Conservation (phyloP, 1,284 basidiomycete genomes). For the Schizopora paradoxa region DNA sequence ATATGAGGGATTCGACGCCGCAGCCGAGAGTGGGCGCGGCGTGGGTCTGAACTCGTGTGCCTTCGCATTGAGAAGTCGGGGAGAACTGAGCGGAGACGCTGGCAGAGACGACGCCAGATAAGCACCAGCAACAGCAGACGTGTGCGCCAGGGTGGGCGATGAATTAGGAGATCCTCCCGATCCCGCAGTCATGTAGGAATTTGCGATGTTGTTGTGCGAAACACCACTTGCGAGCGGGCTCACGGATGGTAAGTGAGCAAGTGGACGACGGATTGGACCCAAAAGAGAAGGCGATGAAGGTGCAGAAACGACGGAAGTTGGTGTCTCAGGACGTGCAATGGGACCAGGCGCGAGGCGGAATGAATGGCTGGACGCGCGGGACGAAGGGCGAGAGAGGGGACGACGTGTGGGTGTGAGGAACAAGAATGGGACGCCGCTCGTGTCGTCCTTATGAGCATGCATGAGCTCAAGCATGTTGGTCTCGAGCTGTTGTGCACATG, state of each 20-base stretch:
- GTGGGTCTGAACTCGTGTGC: constrained; percentile 65
- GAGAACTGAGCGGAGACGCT: constrained; percentile 47
- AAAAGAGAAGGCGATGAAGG: constrained; percentile 59
- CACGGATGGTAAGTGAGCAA: constrained; percentile 68
- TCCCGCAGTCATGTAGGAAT: constrained; percentile 56
- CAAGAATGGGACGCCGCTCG: constrained; percentile 75
- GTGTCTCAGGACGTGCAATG: constrained; percentile 58
- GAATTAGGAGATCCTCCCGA: constrained; percentile 61
- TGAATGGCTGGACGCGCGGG: constrained; percentile 69
- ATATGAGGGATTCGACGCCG: constrained; percentile 59
- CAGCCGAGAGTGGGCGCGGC: constrained; percentile 67
- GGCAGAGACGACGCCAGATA: constrained; percentile 69
- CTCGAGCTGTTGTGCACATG: constrained; percentile 47
- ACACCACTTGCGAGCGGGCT: constrained; percentile 62
- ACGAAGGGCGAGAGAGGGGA: constrained; percentile 76
- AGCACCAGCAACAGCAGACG: constrained; percentile 40
- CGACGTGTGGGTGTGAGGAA: constrained; percentile 74
- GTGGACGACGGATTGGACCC: constrained; percentile 65
- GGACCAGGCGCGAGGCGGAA: constrained; percentile 46
- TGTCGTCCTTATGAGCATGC: constrained; percentile 81
- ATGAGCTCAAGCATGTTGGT: constrained; percentile 78
- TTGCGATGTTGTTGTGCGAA: constrained; percentile 40
- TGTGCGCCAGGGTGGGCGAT: constrained; percentile 62
- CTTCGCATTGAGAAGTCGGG: constrained; percentile 58
- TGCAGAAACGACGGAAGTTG: constrained; percentile 43